phyloP scores from a whole-genome alignment of 768 basidiomycete genomes.

The Asterophora lycoperdoides region DNA sequence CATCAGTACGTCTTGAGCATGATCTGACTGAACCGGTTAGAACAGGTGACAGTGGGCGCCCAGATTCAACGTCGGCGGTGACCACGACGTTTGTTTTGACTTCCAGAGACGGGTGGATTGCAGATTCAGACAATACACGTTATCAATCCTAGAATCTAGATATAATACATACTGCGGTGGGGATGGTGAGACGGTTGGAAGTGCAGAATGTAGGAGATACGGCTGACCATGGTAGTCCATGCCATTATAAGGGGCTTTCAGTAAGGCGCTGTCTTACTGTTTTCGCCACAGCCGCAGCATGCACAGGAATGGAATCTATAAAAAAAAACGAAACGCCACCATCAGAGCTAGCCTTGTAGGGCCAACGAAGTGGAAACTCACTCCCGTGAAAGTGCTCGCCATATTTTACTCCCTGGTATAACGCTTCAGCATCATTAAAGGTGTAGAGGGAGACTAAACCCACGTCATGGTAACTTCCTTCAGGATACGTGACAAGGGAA shows the following conservation, averaged over 20 bases:
- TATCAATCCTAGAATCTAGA: not conserved
- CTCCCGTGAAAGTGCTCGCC: constrained; percentile 20
- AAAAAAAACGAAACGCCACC: not conserved
- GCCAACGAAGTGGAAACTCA: constrained; percentile 11
- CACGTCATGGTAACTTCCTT: constrained; percentile 28
- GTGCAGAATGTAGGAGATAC: constrained; percentile 1
- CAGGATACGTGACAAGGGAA: constrained; percentile 39
- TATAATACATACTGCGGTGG: not conserved
- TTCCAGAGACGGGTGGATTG: not conserved
- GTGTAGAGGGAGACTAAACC: constrained; percentile 7
- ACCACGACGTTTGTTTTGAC: not conserved
- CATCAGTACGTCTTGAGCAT: constrained; percentile 15
- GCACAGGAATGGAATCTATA: constrained; percentile 49
- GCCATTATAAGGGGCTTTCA: not conserved
- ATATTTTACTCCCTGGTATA: constrained; percentile 17
- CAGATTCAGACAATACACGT: not conserved
- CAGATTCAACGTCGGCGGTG: not conserved
- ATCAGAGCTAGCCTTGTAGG: not conserved
- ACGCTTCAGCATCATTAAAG: constrained; percentile 1
- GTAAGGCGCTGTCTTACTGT: constrained; percentile 54
- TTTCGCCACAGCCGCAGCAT: constrained; percentile 51
- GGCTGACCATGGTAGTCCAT: constrained; percentile 2
- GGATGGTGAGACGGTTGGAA: not conserved
- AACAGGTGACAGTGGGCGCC: constrained; percentile 6
- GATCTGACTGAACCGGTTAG: constrained; percentile 10